These are phyloP conservation scores for Solanum peruvianum DNA, from an alignment of 257 asterid species.

Conservation along the genomic window DNA sequence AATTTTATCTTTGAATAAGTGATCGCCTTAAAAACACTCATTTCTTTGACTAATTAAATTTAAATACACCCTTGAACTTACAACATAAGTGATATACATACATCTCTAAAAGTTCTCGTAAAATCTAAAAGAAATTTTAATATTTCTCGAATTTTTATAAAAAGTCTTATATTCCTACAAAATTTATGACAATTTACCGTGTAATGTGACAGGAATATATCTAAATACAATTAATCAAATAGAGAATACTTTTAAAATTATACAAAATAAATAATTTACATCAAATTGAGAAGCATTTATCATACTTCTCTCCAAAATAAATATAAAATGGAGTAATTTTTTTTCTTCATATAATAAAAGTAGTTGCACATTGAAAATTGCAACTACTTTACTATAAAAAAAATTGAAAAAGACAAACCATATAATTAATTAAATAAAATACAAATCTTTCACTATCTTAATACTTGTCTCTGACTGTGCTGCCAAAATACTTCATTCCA, in stretches of 20 bases:
- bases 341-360: neutral
- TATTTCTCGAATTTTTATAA: too few species aligned
- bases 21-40: too few species aligned
- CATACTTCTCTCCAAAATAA: neutral
- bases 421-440: neutral
- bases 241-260: fast-evolving
- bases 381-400: neutral
- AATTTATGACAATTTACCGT: too few species aligned
- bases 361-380: neutral
- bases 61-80: neutral
- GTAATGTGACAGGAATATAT: too few species aligned
- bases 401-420: neutral
- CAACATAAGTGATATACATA: too few species aligned
- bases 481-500: slow-evolving; percentile 11
- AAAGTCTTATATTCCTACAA: fast-evolving
- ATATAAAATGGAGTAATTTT: neutral
- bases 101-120: neutral
- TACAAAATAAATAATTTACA: too few species aligned
- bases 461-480: slow-evolving; percentile 4
- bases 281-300: fast-evolving
- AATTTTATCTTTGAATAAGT: too few species aligned
- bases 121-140: neutral
- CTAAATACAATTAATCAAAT: neutral
- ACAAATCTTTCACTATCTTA: neutral
- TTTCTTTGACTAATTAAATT: too few species aligned